phyloP scores from a whole-genome alignment of 2,329 filamentous ascomycete genomes.

The Phialophora tarda region DNA sequence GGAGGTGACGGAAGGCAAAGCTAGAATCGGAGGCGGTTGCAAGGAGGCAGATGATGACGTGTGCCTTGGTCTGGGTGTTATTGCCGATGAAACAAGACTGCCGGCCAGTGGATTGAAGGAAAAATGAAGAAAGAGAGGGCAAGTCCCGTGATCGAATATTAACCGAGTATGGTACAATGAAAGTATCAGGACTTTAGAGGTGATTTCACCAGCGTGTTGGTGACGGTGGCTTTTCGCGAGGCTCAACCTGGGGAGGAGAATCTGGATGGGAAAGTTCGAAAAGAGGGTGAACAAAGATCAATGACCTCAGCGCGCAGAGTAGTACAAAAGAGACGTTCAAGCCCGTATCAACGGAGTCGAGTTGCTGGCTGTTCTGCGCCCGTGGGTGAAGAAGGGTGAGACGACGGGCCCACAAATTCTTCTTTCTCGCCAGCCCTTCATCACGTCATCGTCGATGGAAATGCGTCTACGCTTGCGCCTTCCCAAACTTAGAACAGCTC shows the following conservation, averaged over 20 bases:
- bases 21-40: slow-evolving; percentile 8
- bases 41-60: slow-evolving; percentile 29
- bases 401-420: not conserved
- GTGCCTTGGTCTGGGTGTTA: slow-evolving; percentile 21
- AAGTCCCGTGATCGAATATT: slow-evolving; percentile 22
- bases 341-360: not conserved
- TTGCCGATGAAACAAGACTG: slow-evolving; percentile 18
- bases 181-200: not conserved
- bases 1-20: slow-evolving; percentile 11
- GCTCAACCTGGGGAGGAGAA: slow-evolving; percentile 1
- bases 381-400: slow-evolving; percentile 1
- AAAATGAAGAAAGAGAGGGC: slow-evolving; percentile 1
- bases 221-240: slow-evolving; percentile 14
- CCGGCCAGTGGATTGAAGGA: not conserved
- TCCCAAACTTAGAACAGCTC: slow-evolving; percentile 1
- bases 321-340: not conserved
- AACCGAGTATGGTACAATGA: slow-evolving; percentile 1
- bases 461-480: not conserved
- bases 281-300: slow-evolving; percentile 22
- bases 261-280: slow-evolving; percentile 13
- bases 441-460: slow-evolving; percentile 1
- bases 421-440: not conserved
- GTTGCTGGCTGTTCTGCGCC: not conserved
- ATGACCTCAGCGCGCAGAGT: slow-evolving; percentile 30
- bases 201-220: not conserved